phyloP scores from a whole-genome alignment of 352 stramenopile genomes.

The Phytopythium kandeliae region DNA sequence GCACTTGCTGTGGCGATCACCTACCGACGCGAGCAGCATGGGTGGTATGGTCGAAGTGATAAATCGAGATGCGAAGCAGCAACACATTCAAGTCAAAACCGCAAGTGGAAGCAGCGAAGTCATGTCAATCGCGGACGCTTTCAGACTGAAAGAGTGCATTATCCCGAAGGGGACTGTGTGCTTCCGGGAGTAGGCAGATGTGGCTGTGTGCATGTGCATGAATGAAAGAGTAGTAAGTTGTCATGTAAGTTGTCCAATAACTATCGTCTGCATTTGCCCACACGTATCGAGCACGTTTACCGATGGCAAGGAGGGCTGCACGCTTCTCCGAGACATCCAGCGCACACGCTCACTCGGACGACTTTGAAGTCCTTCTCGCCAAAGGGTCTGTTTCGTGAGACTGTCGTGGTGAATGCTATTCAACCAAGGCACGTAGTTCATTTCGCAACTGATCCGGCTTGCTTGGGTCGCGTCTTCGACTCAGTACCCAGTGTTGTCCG shows the following conservation, averaged over 20 bases:
- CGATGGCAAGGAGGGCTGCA: too few relatives aligned
- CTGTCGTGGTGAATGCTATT: too few relatives aligned
- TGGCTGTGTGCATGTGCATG: not conserved
- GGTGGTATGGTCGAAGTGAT: conserved; percentile 29
- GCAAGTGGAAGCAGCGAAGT: conserved; percentile 11
- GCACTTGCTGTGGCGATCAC: conserved; percentile 31
- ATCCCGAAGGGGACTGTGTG: conserved; percentile 26
- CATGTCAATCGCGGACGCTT: conserved; percentile 14
- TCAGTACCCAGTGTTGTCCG: not conserved
- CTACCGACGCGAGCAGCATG: conserved; percentile 3
- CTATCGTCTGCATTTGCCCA: too few relatives aligned
- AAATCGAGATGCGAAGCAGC: conserved; percentile 8
- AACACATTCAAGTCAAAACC: conserved; percentile 22
- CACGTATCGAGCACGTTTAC: too few relatives aligned
- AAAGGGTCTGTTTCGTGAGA: too few relatives aligned
- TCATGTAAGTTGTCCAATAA: too few relatives aligned
- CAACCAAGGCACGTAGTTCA: too few relatives aligned
- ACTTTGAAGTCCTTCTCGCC: too few relatives aligned
- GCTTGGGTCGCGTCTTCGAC: not conserved
- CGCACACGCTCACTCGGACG: too few relatives aligned
- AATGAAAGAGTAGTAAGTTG: too few relatives aligned
- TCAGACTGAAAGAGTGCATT: conserved; percentile 33
- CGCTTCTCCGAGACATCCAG: too few relatives aligned
- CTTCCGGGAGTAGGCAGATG: conserved; percentile 7
- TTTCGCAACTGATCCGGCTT: too few relatives aligned